These are phyloP conservation scores for Ophiostoma montium DNA, from an alignment of 2,329 filamentous ascomycete genomes.

Conservation along the genomic window DNA sequence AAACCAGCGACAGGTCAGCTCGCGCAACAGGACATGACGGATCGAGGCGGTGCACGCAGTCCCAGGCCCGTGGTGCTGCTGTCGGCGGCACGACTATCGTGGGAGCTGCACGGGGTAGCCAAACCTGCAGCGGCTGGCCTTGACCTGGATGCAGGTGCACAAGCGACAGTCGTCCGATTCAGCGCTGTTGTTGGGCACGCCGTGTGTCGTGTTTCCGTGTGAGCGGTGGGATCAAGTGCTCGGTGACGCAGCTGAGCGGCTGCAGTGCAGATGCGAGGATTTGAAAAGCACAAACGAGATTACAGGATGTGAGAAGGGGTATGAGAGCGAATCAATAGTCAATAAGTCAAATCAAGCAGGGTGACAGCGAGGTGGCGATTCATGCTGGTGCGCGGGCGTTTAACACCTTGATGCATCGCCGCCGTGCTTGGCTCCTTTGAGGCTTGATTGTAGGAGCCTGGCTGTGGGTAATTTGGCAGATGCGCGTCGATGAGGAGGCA, in stretches of 20 bases:
- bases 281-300: too few species aligned
- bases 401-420: too few species aligned
- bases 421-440: too few species aligned
- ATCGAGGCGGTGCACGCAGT: neutral
- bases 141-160: neutral
- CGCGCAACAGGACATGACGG: constrained; percentile 6
- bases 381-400: too few species aligned
- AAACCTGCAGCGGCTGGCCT: neutral
- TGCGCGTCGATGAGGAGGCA: too few species aligned
- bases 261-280: too few species aligned
- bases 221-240: neutral
- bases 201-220: neutral
- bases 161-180: neutral
- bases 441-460: too few species aligned
- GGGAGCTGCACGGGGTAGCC: neutral
- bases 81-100: neutral
- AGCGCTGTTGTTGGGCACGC: neutral
- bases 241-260: neutral
- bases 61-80: neutral
- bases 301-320: too few species aligned
- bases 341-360: too few species aligned
- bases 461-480: too few species aligned
- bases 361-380: too few species aligned
- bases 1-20: constrained; percentile 1
- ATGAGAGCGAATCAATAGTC: too few species aligned